phyloP scores from a whole-genome alignment of 495 filamentous ascomycete genomes.

The Penicillium dipodomyicola region DNA sequence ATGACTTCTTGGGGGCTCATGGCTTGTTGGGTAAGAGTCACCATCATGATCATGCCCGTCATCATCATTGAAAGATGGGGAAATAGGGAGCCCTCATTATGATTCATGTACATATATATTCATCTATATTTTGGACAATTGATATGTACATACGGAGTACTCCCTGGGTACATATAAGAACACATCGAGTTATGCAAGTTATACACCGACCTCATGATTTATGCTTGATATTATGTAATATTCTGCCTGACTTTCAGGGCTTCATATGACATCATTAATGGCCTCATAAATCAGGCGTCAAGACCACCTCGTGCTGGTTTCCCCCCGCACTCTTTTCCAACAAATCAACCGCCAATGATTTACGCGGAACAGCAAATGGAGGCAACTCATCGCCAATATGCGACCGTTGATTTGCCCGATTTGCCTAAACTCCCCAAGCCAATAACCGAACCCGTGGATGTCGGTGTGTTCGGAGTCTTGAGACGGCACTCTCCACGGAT shows the following conservation, averaged over 20 bases:
- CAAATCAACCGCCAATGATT: slow-evolving; percentile 7
- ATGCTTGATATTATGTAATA: background rate
- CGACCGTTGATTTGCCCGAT: slow-evolving; percentile 6
- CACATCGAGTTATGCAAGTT: background rate
- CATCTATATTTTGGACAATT: background rate
- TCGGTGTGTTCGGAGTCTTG: background rate
- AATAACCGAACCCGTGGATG: slow-evolving; percentile 8
- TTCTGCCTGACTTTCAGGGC: background rate
- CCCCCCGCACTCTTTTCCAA: slow-evolving; percentile 1
- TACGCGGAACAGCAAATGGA: background rate
- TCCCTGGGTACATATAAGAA: too few relatives aligned
- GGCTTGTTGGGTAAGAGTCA: slow-evolving; percentile 1
- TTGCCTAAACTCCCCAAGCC: background rate
- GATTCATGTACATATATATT: background rate
- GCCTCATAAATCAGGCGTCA: background rate
- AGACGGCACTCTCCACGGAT: slow-evolving; percentile 15
- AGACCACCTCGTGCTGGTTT: background rate
- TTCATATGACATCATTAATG: background rate
- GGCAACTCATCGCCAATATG: background rate
- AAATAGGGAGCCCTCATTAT: background rate
- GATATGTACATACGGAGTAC: background rate
- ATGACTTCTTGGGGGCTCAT: slow-evolving; percentile 12
- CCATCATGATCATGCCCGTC: slow-evolving; percentile 1
- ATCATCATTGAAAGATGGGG: background rate
- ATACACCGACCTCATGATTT: background rate